These are phyloP conservation scores for Penicillium hordei DNA, from an alignment of 2,329 filamentous ascomycete genomes.

Conservation along the genomic window DNA sequence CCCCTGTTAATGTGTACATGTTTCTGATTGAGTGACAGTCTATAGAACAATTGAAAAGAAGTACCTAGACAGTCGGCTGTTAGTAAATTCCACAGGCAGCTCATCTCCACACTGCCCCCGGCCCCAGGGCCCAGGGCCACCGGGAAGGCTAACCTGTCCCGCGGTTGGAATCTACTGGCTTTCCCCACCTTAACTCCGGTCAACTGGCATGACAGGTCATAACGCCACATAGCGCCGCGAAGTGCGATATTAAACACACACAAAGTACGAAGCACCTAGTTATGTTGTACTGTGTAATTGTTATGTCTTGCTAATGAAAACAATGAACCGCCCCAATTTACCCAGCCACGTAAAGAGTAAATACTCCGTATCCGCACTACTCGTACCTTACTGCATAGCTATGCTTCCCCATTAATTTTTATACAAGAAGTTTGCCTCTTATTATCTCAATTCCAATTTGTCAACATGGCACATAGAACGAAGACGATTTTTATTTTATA, in stretches of 20 bases:
- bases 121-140: too few species aligned
- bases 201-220: not conserved
- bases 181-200: not conserved
- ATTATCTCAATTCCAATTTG: not conserved
- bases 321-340: not conserved
- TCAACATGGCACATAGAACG: not conserved
- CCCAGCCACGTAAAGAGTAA: not conserved
- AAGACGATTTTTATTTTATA: not conserved
- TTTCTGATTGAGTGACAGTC: not conserved
- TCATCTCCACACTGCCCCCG: too few species aligned
- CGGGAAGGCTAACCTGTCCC: too few species aligned
- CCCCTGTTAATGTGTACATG: not conserved
- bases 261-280: not conserved
- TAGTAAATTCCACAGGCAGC: not conserved
- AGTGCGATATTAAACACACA: too few species aligned
- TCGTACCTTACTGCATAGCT: too few species aligned
- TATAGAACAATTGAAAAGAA: not conserved
- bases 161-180: too few species aligned
- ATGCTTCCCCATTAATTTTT: too few species aligned
- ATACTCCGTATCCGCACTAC: too few species aligned
- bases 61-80: not conserved
- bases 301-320: not conserved
- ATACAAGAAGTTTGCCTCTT: too few species aligned
- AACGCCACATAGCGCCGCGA: not conserved
- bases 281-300: not conserved